Conservation (phyloP, 768 basidiomycete genomes). For the Mycena indigotica region DNA sequence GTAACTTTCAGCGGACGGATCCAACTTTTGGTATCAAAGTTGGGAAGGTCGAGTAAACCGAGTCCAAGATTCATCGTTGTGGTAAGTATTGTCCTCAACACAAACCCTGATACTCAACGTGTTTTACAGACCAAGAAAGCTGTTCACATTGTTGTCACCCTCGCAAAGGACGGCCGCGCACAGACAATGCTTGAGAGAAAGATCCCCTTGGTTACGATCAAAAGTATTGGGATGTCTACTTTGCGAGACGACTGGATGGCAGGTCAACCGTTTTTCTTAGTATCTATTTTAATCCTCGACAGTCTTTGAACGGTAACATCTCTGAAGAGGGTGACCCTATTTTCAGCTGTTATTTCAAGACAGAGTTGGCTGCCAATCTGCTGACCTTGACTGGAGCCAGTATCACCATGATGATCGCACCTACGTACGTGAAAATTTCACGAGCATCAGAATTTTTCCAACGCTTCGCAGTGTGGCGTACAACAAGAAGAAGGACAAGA, state of each 20-base stretch:
- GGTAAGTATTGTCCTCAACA: constrained; percentile 50
- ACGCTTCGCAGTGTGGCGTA: constrained; percentile 69
- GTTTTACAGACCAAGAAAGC: constrained; percentile 76
- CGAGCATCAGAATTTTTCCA: background rate
- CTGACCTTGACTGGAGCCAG: constrained; percentile 78
- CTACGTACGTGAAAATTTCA: constrained; percentile 59
- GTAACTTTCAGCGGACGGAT: constrained; percentile 84
- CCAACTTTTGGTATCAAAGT: constrained; percentile 83
- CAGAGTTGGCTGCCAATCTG: constrained; percentile 84
- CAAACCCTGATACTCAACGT: background rate
- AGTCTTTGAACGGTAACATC: constrained; percentile 77
- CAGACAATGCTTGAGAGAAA: constrained; percentile 77
- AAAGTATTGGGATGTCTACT: constrained; percentile 82
- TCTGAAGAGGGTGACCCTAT: constrained; percentile 96
- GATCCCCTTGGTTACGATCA: constrained; percentile 86
- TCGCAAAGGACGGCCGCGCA: constrained; percentile 60
- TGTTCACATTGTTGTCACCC: constrained; percentile 71
- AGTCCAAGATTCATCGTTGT: constrained; percentile 89
- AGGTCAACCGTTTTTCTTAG: constrained; percentile 24
- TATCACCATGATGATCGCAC: constrained; percentile 70
- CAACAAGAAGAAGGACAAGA: constrained; percentile 96
- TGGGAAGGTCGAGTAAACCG: constrained; percentile 85
- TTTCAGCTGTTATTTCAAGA: constrained; percentile 92
- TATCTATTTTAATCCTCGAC: constrained; percentile 6
- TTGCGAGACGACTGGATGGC: constrained; percentile 96